phyloP scores from a whole-genome alignment of 768 basidiomycete genomes.

The Hemileccinum impolitum region DNA sequence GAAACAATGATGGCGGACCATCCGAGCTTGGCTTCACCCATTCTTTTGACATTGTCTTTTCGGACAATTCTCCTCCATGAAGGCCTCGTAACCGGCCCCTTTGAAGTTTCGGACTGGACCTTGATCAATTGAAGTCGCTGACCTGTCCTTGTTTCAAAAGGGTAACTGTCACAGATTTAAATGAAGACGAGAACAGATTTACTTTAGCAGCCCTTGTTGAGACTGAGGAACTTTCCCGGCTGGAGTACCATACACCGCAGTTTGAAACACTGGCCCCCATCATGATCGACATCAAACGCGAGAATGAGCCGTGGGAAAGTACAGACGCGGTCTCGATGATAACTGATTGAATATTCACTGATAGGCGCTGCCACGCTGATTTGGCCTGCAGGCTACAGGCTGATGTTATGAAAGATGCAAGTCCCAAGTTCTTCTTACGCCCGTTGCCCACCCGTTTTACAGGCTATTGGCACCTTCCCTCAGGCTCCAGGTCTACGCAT shows the following conservation, averaged over 20 bases:
- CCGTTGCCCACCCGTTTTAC: constrained; percentile 12
- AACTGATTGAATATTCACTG: neutral
- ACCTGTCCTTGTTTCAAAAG: constrained; percentile 38
- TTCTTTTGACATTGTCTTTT: constrained; percentile 34
- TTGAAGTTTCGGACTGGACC: constrained; percentile 38
- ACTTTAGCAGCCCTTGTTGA: constrained; percentile 15
- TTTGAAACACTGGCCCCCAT: no score
- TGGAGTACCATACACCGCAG: no score
- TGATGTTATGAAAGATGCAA: no score
- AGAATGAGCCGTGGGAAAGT: no score
- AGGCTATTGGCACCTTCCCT: neutral
- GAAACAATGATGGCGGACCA: constrained; percentile 28
- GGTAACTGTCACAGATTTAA: constrained; percentile 21
- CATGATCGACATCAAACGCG: no score
- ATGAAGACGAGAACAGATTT: neutral
- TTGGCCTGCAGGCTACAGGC: neutral
- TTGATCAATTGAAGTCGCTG: constrained; percentile 42
- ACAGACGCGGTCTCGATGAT: neutral
- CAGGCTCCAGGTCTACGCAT: constrained; percentile 15
- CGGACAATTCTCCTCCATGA: constrained; percentile 33
- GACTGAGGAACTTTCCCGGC: no score
- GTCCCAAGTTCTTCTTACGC: neutral
- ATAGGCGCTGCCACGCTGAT: constrained; percentile 1
- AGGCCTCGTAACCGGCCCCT: constrained; percentile 41
- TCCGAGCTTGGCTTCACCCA: constrained; percentile 46